Base-by-base conservation (phyloP, 495 filamentous ascomycete species). In the Clohesyomyces aquaticus region DNA sequence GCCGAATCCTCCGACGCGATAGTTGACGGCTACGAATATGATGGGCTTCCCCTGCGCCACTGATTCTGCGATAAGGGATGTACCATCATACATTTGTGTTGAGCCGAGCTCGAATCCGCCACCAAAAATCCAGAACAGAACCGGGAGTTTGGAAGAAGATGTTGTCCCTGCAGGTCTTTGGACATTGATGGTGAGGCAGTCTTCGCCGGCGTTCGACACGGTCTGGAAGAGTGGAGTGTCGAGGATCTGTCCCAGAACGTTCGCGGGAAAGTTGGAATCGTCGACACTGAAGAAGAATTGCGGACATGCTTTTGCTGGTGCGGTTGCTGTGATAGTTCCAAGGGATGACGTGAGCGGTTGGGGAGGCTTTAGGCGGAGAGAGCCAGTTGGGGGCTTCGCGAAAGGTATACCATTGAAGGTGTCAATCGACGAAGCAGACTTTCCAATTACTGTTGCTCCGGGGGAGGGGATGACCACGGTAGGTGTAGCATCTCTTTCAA, bases 51-150 rank as follows among this genome's bases (percentile, higher is more conserved):
- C 78, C 59, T 83, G 69, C 11, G 63, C 43, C 9, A 87, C 74
- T 2, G 84, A 86, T 32, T 77, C 77, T 0, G 69, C 53, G 0
- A 91, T 76, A 8, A 90, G 66, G 6, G 71, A 72, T 0, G 79
- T 71, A 3, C 78, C 87, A 67, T 90, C 82, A 63, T 88, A 90
- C 77, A 78, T 79, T 71, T 71, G 71, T 58, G 81, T 83, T 0
- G 80, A 81, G 1, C 87, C 87, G 3, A 84, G 70, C 67, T 88
- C 83, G 65, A 88, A 89, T 0, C 79, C 83, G 22, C 87, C 87
- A 28, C 87, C 88, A 63, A 80, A 87, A 61, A 90, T 88, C 85
- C 85, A 89, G 18, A 89, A 79, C 35, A 89, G 69, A 12, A 89
- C 84, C 0, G 87, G 87, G 3, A 89, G 74, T 59, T 86, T 86